Base-by-base conservation (phyloP, 495 filamentous ascomycete species). In the Tuber borchii region DNA sequence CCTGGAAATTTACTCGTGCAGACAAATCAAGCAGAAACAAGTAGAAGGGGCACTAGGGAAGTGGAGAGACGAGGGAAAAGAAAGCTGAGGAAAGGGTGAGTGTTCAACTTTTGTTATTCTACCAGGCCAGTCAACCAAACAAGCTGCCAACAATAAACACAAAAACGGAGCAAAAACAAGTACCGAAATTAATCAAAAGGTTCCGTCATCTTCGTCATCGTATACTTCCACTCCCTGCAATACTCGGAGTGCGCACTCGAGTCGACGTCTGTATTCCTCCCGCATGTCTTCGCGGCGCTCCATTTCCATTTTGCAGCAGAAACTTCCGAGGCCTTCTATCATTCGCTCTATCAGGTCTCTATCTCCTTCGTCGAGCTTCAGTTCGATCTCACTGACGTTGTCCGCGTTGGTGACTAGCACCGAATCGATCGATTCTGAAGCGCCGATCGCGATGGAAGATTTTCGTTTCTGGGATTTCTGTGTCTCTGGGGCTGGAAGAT, bases 251-350 rank as follows among this genome's bases (percentile, higher is more conserved):
- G 81, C 81, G 2, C 72, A 74, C 51, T 79, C 76, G 14, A 83
- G 72, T 22, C 81, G 71, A 40, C 71, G 74, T 39, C 81, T 70
- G 48, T 74, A 75, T 43, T 77, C 81, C 16, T 34, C 74, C 2
- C 81, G 71, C 61, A 45, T 69, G 17, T 46, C 43, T 14, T 75
- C 71, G 12, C 75, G 70, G 6, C 48, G 44, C 51, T 80, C 78
- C 70, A 72, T 78, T 74, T 83, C 81, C 81, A 83, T 77, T 19
- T 69, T 75, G 20, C 70, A 81, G 34, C 81, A 83, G 34, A 80
- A 75, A 39, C 71, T 45, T 10, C 81, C 81, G 34, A 83, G 43
- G 12, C 76, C 79, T 69, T 81, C 81, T 39, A 83, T 81, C 65
- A 83, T 73, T 17, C 70, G 73, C 71, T 83, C 81, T 22, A 83